Evolutionary conservation across 2,329 filamentous ascomycete species (phyloP).

Genomic region (Mycocentrospora acerina): DNA sequence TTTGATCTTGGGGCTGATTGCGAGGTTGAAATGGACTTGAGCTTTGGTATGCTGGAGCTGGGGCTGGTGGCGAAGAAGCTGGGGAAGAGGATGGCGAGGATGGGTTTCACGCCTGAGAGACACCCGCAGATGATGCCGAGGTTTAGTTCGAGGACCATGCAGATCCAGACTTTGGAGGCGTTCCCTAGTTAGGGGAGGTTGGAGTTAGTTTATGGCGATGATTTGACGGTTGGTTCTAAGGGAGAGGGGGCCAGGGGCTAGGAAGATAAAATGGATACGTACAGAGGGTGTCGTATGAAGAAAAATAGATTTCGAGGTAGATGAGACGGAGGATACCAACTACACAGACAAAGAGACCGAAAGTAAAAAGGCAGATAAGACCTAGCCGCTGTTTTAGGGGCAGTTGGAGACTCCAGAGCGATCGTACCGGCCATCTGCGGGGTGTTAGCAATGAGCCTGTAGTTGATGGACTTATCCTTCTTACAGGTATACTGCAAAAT

Average conservation of each 20-base stretch:
- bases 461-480: too few relatives aligned
- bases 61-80: conserved; percentile 20
- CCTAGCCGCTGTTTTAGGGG: conserved; percentile 30
- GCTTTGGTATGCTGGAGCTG: too few relatives aligned
- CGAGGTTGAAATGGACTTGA: too few relatives aligned
- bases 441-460: too few relatives aligned
- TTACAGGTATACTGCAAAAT: conserved; percentile 32
- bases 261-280: too few relatives aligned
- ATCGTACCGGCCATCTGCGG: conserved; percentile 26
- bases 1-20: too few relatives aligned
- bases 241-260: too few relatives aligned
- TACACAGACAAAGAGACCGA: conserved; percentile 30
- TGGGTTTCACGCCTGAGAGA: conserved; percentile 33
- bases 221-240: too few relatives aligned
- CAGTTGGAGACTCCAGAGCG: conserved; percentile 29
- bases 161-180: conserved; percentile 22
- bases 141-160: conserved; percentile 30
- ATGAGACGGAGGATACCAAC: conserved; percentile 30
- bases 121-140: conserved; percentile 35
- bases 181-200: conserved; percentile 16
- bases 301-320: conserved; percentile 30
- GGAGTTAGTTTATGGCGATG: too few relatives aligned
- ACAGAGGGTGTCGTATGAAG: conserved; percentile 27
- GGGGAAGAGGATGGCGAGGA: conserved; percentile 33
- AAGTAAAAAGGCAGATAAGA: conserved; percentile 26